Evolutionary conservation across 805 yeast genomes (phyloP).

Genomic region (Jamesozyma piceae): DNA sequence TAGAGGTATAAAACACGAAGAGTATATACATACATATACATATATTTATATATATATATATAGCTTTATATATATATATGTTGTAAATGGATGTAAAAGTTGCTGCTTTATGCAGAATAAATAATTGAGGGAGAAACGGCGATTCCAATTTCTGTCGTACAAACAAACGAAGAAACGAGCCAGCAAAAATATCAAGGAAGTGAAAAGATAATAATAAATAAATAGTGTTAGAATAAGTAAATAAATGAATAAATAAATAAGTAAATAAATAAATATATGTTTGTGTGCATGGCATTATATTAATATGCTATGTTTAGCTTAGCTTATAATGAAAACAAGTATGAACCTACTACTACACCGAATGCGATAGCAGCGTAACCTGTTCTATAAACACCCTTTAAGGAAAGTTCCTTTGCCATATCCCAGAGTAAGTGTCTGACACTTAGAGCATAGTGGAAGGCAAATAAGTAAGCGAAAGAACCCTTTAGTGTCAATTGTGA

Average conservation of each 20-base stretch:
- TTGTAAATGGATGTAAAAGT: no score
- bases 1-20: no score
- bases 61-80: no score
- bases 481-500: constrained; percentile 60
- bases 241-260: background rate
- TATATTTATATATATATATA: no score
- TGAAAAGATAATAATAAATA: no score
- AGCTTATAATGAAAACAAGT: constrained; percentile 28
- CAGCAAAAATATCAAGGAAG: no score
- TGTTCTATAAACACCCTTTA: constrained; percentile 85
- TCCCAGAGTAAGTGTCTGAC: constrained; percentile 94
- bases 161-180: no score
- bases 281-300: background rate
- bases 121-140: no score
- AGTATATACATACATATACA: no score
- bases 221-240: background rate
- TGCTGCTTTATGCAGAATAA: no score
- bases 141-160: no score
- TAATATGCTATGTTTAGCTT: no score
- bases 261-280: background rate
- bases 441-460: constrained; percentile 80
- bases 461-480: constrained; percentile 69
- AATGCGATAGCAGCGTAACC: constrained; percentile 77
- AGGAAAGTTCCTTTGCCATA: constrained; percentile 64
- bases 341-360: constrained; percentile 47